phyloP scores from a whole-genome alignment of 1,284 basidiomycete species.

The Ceratobasidium sp. region DNA sequence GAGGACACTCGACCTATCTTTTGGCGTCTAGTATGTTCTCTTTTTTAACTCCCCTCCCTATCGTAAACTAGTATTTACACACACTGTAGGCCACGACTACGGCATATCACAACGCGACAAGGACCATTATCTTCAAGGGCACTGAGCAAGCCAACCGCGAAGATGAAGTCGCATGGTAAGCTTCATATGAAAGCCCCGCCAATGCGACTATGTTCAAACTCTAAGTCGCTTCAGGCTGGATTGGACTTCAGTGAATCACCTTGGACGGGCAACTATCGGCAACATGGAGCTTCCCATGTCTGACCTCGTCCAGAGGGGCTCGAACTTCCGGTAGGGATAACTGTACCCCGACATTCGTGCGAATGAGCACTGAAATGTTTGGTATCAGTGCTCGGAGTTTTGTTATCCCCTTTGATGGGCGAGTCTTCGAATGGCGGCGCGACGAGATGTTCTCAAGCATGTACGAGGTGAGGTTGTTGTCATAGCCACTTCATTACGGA shows the following conservation, averaged over 20 bases:
- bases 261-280: slow-evolving; percentile 65
- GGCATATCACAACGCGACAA: slow-evolving; percentile 37
- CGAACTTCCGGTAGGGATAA: slow-evolving; percentile 57
- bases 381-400: slow-evolving; percentile 5
- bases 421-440: slow-evolving; percentile 58
- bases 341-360: no score
- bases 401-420: slow-evolving; percentile 41
- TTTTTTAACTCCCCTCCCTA: background rate
- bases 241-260: slow-evolving; percentile 61
- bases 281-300: slow-evolving; percentile 65
- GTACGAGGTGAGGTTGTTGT: slow-evolving; percentile 6
- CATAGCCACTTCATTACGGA: background rate
- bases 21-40: slow-evolving; percentile 48
- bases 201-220: no score
- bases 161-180: slow-evolving; percentile 37
- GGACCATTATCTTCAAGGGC: slow-evolving; percentile 28
- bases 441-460: slow-evolving; percentile 32
- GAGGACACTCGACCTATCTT: slow-evolving; percentile 65
- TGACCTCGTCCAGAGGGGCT: slow-evolving; percentile 63
- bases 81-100: slow-evolving; percentile 25
- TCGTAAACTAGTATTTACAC: background rate
- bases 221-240: slow-evolving; percentile 54
- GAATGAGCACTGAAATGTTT: slow-evolving; percentile 2
- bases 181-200: no score
- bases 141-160: slow-evolving; percentile 14